These are phyloP conservation scores for Neurospora sublineolata DNA, from an alignment of 495 filamentous ascomycete genomes.

Conservation along the genomic window DNA sequence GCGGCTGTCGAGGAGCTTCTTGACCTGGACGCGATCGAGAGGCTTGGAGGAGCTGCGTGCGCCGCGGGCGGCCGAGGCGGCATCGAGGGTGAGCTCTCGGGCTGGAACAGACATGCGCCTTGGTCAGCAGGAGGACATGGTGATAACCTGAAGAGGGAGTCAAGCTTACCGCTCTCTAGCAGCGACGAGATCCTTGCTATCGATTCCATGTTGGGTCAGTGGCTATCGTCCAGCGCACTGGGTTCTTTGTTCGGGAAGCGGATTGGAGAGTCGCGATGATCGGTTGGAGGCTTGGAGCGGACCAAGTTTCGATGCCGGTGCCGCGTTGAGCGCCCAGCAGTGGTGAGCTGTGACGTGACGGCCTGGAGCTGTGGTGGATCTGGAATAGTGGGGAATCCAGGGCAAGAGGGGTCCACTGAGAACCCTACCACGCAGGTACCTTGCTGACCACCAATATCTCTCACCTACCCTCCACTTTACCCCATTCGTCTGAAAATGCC, in stretches of 20 bases:
- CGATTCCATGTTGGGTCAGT: constrained; percentile 59
- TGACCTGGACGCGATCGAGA: constrained; percentile 56
- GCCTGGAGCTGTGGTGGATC: background rate
- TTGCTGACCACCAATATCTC: background rate
- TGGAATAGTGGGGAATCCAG: background rate
- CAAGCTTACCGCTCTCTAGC: constrained; percentile 70
- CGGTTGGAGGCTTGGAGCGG: background rate
- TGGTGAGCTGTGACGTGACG: background rate
- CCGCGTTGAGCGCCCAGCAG: background rate
- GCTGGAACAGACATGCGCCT: constrained; percentile 39
- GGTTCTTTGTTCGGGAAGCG: background rate
- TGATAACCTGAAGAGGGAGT: background rate
- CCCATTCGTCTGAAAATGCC: background rate
- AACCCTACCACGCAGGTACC: background rate
- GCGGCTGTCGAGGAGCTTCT: constrained; percentile 88
- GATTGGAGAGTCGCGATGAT: background rate
- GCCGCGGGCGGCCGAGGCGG: constrained; percentile 64
- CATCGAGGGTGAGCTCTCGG: constrained; percentile 92
- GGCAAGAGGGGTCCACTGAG: background rate
- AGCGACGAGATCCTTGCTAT: constrained; percentile 85
- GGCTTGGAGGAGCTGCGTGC: constrained; percentile 38
- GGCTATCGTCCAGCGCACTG: constrained; percentile 3
- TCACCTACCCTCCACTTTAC: background rate
- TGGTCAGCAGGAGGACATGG: constrained; percentile 7
- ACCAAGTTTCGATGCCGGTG: background rate